Conservation (phyloP, 2,329 filamentous ascomycete species). For the Fusarium brevicatenulatum region DNA sequence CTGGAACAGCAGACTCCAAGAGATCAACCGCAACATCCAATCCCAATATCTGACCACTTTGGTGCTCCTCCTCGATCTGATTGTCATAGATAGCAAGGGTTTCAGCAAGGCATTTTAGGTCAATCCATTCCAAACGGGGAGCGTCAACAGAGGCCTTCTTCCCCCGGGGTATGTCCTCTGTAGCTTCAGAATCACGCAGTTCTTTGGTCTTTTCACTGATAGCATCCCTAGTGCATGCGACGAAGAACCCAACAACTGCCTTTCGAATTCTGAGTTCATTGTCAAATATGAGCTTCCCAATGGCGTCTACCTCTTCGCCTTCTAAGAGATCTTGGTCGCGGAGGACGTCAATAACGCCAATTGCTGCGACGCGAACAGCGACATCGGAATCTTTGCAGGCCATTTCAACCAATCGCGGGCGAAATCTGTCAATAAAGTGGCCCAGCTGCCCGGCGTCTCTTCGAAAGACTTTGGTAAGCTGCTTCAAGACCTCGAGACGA, state of each 20-base stretch:
- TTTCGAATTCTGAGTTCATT: slow-evolving; percentile 85
- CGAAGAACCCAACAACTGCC: slow-evolving; percentile 90
- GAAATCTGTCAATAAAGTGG: slow-evolving; percentile 93
- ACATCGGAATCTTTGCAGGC: slow-evolving; percentile 86
- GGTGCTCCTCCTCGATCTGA: slow-evolving; percentile 69
- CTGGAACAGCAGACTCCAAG: slow-evolving; percentile 71
- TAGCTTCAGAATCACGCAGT: slow-evolving; percentile 79
- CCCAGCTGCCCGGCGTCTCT: slow-evolving; percentile 84
- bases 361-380: slow-evolving; percentile 80
- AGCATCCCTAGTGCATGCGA: slow-evolving; percentile 83
- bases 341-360: slow-evolving; percentile 84
- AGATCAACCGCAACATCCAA: slow-evolving; percentile 64
- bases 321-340: slow-evolving; percentile 88
- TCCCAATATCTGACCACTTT: slow-evolving; percentile 57
- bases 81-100: slow-evolving; percentile 83
- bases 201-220: slow-evolving; percentile 84
- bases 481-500: slow-evolving; percentile 85
- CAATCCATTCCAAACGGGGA: slow-evolving; percentile 86
- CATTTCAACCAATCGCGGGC: slow-evolving; percentile 89
- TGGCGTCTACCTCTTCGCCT: slow-evolving; percentile 87
- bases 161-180: slow-evolving; percentile 77
- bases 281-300: slow-evolving; percentile 91
- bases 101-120: slow-evolving; percentile 89
- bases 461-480: slow-evolving; percentile 82
- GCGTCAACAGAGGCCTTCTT: slow-evolving; percentile 79